Evolutionary conservation across 345 rosid species (phyloP).

Genomic region (Anastatica hierochuntica): DNA sequence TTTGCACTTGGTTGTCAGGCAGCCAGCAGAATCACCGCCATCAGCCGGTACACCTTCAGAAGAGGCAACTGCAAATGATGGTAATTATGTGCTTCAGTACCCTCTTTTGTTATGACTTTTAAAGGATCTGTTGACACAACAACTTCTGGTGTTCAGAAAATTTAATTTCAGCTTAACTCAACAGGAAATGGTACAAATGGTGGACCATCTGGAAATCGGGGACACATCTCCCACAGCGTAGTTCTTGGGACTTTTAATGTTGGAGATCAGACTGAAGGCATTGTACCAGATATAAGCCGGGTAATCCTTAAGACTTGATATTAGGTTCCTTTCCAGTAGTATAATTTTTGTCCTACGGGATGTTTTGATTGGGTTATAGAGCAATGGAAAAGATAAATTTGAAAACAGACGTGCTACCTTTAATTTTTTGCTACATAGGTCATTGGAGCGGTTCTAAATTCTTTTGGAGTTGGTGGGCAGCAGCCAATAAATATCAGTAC

Average conservation of each 20-base stretch:
- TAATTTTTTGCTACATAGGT: slow-evolving; percentile 34
- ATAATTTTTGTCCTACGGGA: background rate
- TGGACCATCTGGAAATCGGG: slow-evolving; percentile 49
- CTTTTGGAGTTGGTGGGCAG: slow-evolving; percentile 66
- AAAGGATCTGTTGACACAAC: background rate
- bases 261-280: slow-evolving; percentile 73
- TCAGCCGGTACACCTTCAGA: slow-evolving; percentile 43
- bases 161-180: background rate
- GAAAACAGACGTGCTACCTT: background rate
- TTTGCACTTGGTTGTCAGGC: slow-evolving; percentile 83
- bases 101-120: background rate
- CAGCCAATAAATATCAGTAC: slow-evolving; percentile 24
- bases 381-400: background rate
- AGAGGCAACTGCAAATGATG: slow-evolving; percentile 39
- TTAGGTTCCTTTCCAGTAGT: background rate
- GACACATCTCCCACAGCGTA: slow-evolving; percentile 75
- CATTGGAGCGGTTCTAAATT: slow-evolving; percentile 78
- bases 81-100: slow-evolving; percentile 31
- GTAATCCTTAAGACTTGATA: slow-evolving; percentile 27
- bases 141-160: background rate
- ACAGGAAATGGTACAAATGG: slow-evolving; percentile 51
- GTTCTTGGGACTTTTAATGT: slow-evolving; percentile 76
- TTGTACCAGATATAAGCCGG: slow-evolving; percentile 52
- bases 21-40: slow-evolving; percentile 47
- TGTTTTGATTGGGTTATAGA: slow-evolving; percentile 11